Evolutionary conservation across 495 filamentous ascomycete genomes (phyloP).

Genomic region (Podospora pseudopauciseta): DNA sequence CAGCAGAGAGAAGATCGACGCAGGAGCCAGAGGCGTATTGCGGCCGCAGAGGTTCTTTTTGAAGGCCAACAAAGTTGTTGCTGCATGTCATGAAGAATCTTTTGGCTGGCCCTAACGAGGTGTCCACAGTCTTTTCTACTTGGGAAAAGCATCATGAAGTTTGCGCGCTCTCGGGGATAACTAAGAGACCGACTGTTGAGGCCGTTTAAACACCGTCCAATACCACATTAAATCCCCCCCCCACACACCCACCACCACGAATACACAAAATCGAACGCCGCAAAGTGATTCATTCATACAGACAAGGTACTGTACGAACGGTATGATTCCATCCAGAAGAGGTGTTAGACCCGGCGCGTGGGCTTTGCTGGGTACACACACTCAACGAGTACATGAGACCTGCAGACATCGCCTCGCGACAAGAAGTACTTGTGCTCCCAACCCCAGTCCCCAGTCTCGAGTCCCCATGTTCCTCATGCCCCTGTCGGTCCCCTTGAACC

Average conservation of each 20-base stretch:
- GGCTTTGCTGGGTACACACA: not conserved
- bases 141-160: not conserved
- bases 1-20: not conserved
- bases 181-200: constrained; percentile 35
- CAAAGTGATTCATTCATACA: not conserved
- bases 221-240: not conserved
- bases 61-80: not conserved
- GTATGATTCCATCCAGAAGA: not conserved
- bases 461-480: not conserved
- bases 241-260: not conserved
- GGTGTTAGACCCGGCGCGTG: not conserved
- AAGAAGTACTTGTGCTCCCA: not conserved
- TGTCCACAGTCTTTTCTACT: constrained; percentile 5
- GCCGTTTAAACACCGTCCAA: constrained; percentile 4
- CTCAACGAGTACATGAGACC: not conserved
- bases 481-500: not conserved
- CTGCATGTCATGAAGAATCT: not conserved
- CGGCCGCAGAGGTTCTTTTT: not conserved
- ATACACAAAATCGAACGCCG: not conserved
- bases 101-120: not conserved
- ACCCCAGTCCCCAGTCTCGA: not conserved
- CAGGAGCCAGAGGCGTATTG: not conserved
- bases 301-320: not conserved
- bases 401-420: not conserved
- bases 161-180: constrained; percentile 35